Evolutionary conservation across 2,329 filamentous ascomycete genomes (phyloP).

Genomic region (Penicillium hesseltinei): DNA sequence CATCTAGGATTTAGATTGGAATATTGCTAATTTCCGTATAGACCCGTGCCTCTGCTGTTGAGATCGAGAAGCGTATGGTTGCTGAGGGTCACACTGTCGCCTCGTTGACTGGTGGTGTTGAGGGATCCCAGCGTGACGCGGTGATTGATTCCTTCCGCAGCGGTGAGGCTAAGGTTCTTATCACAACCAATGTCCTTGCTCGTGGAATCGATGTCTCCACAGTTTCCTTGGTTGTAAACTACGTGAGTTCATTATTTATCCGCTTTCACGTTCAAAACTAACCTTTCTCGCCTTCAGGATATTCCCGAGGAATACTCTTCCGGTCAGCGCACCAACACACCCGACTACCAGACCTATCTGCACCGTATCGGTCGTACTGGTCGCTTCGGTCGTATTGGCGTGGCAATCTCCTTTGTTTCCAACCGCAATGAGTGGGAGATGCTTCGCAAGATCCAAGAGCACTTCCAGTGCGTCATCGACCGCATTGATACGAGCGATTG

Average conservation of each 20-base stretch:
- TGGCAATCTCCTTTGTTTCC: conserved; percentile 91
- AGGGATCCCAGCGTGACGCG: conserved; percentile 76
- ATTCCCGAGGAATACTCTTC: conserved; percentile 65
- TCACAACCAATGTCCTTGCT: conserved; percentile 94
- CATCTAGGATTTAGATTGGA: not conserved
- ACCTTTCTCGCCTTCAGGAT: conserved; percentile 45
- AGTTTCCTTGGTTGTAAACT: conserved; percentile 98
- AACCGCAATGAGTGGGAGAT: conserved; percentile 78
- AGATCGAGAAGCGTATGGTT: conserved; percentile 83
- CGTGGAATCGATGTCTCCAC: conserved; percentile 90
- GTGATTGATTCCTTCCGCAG: conserved; percentile 83
- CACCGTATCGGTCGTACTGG: conserved; percentile 97
- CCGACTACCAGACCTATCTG: conserved; percentile 92
- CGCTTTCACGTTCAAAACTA: not conserved
- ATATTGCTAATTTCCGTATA: conserved; percentile 39
- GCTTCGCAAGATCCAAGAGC: conserved; percentile 73
- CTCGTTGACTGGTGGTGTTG: conserved; percentile 82
- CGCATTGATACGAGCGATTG: conserved; percentile 82
- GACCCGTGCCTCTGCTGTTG: conserved; percentile 79
- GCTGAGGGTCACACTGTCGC: conserved; percentile 89
- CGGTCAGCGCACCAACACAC: conserved; percentile 59
- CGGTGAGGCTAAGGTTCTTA: conserved; percentile 89
- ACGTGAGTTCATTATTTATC: conserved; percentile 50
- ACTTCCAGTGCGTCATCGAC: conserved; percentile 78
- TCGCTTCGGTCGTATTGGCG: conserved; percentile 92